A percentile compares a stretch with the other conserved stretches of the same genome.
phyloP scores from a whole-genome alignment of 768 basidiomycete genomes.

The Kwoniella shandongensis region DNA sequence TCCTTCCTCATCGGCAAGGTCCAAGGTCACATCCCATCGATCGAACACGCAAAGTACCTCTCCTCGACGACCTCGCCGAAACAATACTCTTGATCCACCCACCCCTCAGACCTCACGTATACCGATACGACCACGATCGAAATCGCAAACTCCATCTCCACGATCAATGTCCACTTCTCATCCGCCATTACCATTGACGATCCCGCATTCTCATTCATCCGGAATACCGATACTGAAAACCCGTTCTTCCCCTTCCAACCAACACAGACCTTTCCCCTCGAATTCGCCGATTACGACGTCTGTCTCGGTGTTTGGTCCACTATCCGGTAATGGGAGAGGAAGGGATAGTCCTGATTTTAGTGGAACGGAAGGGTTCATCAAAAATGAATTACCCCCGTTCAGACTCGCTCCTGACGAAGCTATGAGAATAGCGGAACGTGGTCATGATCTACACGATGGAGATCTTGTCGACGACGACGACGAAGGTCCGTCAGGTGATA shows the following conservation, averaged over 20 bases:
- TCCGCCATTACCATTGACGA: too few species aligned
- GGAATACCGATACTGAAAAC: conserved; percentile 10
- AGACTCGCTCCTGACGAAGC: conserved; percentile 35
- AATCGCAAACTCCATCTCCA: conserved; percentile 8
- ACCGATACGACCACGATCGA: conserved; percentile 20
- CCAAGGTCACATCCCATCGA: background rate
- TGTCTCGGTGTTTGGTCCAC: too few species aligned
- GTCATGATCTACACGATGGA: conserved; percentile 23
- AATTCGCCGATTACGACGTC: background rate
- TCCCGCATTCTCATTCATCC: conserved; percentile 1
- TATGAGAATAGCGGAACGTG: conserved; percentile 36
- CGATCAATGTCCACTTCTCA: conserved; percentile 3
- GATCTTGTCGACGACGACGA: too few species aligned
- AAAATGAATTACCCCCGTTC: conserved; percentile 47
- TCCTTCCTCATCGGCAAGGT: background rate
- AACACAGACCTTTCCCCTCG: background rate
- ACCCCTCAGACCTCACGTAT: conserved; percentile 6
- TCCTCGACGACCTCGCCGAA: conserved; percentile 7
- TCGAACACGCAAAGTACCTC: background rate
- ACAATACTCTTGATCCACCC: background rate
- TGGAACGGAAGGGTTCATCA: conserved; percentile 35
- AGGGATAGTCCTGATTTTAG: conserved; percentile 10
- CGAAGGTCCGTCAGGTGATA: background rate
- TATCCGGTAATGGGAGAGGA: conserved; percentile 11
- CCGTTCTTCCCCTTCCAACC: conserved; percentile 14